Evolutionary conservation across 2,329 filamentous ascomycete species (phyloP), one percentile per base, ranked within the genome.

Genomic region (Cryphonectria radicalis): DNA sequence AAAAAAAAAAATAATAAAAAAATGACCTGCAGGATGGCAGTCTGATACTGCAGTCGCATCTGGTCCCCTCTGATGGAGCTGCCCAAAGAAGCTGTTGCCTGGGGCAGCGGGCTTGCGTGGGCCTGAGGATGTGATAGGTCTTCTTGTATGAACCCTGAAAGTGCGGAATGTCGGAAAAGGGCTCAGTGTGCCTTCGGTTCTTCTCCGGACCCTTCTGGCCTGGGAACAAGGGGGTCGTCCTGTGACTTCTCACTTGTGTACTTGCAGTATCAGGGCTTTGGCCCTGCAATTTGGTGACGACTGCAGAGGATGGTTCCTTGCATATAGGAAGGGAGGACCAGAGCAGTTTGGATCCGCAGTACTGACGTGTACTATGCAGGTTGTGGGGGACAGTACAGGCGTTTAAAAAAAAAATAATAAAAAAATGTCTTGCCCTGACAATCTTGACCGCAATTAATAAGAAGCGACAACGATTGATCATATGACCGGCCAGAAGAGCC

Each of bases 31-130:
- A 32, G 55, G 55, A 59, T 59, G 63, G 32, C 7, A 10, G 13
- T 53, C 40, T 67, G 53, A 62, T 60, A 35, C 37, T 46, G 40
- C 66, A 22, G 37, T 43, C 4, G 55, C 55, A 60, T 60, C 46
- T 50, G 37, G 32, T 14, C 14, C 55, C 40, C 25, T 11, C 10
- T 43, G 35, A 28, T 46, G 53, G 40, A 50, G 42, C 55, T 60
- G 55, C 55, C 53, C 37, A 35, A 60, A 67, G 42, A 28, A 67
- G 37, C 25, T 50, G 25, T 7, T n/a, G 14, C 35, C 50, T 10
- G 37, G 40, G 40, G 40, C 22, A 7, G 28, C 2, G 25, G n/a
- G 43, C 4, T 7, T 14, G 50, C 3, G 35, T 7, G n/a, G 57
- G 65, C n/a, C 19, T 32, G 22, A 59, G 1, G 14, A 60, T 67